phyloP scores from a whole-genome alignment of 2,329 filamentous ascomycete genomes.

The Fusarium sp. region DNA sequence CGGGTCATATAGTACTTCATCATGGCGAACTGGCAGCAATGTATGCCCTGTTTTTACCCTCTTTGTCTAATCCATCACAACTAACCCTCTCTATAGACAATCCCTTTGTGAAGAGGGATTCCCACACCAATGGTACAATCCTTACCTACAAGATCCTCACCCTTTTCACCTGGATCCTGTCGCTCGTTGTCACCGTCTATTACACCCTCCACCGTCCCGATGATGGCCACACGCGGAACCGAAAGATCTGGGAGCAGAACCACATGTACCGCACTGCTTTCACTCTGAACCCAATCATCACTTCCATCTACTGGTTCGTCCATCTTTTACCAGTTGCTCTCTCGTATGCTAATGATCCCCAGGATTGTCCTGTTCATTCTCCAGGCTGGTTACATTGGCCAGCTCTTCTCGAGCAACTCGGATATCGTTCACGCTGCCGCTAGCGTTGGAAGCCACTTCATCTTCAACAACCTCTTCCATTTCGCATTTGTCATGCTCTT shows the following conservation, averaged over 20 bases:
- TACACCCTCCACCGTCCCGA: constrained; percentile 76
- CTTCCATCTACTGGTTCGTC: constrained; percentile 80
- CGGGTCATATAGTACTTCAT: constrained; percentile 19
- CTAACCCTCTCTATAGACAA: constrained; percentile 67
- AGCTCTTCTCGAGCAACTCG: constrained; percentile 78
- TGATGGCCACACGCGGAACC: constrained; percentile 70
- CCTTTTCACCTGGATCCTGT: constrained; percentile 79
- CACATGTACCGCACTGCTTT: constrained; percentile 77
- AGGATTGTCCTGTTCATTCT: constrained; percentile 81
- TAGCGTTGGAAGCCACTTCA: constrained; percentile 86
- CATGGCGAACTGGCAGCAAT: constrained; percentile 51
- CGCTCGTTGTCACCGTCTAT: constrained; percentile 79
- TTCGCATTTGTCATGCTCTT: constrained; percentile 88
- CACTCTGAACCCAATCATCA: constrained; percentile 75
- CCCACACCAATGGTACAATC: constrained; percentile 72
- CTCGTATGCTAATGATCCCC: constrained; percentile 10
- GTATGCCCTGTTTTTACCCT: constrained; percentile 40
- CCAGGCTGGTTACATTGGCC: constrained; percentile 80
- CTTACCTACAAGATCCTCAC: constrained; percentile 82
- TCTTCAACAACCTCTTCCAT: constrained; percentile 85
- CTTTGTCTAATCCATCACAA: not conserved
- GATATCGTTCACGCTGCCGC: constrained; percentile 77
- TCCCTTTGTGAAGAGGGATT: constrained; percentile 79
- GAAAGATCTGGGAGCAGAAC: constrained; percentile 83
- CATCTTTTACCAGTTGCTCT: not conserved